phyloP scores from a whole-genome alignment of 2,329 filamentous ascomycete genomes.

The Sporothrix pallida region DNA sequence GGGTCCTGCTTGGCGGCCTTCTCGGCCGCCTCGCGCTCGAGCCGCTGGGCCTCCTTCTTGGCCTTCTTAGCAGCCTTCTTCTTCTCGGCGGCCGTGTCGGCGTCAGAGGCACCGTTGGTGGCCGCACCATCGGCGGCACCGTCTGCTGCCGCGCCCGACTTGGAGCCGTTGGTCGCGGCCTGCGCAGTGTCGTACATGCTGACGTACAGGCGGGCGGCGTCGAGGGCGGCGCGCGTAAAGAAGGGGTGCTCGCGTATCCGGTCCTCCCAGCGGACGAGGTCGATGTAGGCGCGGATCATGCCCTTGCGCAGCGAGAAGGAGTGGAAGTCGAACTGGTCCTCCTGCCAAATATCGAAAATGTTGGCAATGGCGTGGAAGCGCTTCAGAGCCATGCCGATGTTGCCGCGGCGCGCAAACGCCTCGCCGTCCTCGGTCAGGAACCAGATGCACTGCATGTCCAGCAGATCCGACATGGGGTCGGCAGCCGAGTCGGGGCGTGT shows the following conservation, averaged over 20 bases:
- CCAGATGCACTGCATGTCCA: constrained; percentile 99
- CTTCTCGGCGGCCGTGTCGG: constrained; percentile 73
- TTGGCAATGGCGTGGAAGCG: constrained; percentile 85
- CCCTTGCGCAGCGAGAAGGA: constrained; percentile 96
- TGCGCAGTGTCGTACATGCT: constrained; percentile 68
- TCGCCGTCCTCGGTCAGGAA: constrained; percentile 94
- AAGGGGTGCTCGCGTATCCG: constrained; percentile 89
- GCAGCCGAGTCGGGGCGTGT: constrained; percentile 88
- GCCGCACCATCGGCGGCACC: constrained; percentile 53
- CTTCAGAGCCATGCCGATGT: constrained; percentile 86
- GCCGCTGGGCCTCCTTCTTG: constrained; percentile 68
- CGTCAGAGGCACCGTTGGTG: constrained; percentile 44
- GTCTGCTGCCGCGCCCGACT: constrained; percentile 56
- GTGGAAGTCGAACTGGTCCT: constrained; percentile 99
- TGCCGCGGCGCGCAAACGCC: constrained; percentile 80
- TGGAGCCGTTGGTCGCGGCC: constrained; percentile 41
- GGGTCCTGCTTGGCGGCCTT: constrained; percentile 81
- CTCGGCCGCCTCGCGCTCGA: constrained; percentile 79
- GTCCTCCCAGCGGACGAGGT: constrained; percentile 97
- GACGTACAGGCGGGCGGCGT: constrained; percentile 80
- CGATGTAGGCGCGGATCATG: constrained; percentile 90
- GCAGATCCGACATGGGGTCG: constrained; percentile 85
- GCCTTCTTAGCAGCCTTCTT: constrained; percentile 93
- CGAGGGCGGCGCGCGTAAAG: constrained; percentile 82
- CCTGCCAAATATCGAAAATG: constrained; percentile 97